phyloP scores from a whole-genome alignment of 805 yeast species.

The Myxozyma neglecta region DNA sequence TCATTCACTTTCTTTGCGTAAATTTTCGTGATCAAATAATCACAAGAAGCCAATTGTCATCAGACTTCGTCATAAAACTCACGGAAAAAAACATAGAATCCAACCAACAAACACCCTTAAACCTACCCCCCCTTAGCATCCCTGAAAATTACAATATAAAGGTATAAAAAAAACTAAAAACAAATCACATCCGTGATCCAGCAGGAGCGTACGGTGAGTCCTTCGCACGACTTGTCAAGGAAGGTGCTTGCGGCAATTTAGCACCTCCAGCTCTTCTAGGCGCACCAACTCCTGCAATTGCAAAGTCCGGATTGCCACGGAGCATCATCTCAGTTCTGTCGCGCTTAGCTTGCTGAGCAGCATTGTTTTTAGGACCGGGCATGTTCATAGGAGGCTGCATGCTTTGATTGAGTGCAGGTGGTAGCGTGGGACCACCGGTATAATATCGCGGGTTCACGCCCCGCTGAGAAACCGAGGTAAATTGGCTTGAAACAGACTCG shows the following conservation, averaged over 20 bases:
- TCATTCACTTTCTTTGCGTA: no score
- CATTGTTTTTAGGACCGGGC: neutral
- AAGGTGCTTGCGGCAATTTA: conserved; percentile 14
- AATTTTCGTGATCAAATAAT: no score
- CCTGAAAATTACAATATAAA: neutral
- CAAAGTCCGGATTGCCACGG: conserved; percentile 53
- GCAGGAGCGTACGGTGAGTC: conserved; percentile 26
- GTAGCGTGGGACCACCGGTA: conserved; percentile 6
- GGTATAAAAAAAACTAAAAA: neutral
- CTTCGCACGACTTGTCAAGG: conserved; percentile 7
- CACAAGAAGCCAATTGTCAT: no score
- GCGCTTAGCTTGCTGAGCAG: conserved; percentile 5
- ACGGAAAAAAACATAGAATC: neutral
- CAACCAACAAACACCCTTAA: neutral
- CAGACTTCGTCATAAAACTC: neutral
- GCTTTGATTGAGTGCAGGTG: neutral
- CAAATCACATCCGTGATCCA: neutral
- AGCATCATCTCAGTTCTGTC: conserved; percentile 45
- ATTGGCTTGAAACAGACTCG: conserved; percentile 39
- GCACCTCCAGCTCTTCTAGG: conserved; percentile 4
- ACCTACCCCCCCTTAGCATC: neutral
- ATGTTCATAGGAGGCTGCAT: neutral
- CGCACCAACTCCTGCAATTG: conserved; percentile 27
- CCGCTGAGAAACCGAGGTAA: conserved; percentile 38
- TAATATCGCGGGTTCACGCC: conserved; percentile 36